A percentile compares a stretch with the other conserved stretches of the same genome.
These are phyloP conservation scores for Draba incana DNA, from an alignment of 345 rosid genomes.

Conservation along the genomic window DNA sequence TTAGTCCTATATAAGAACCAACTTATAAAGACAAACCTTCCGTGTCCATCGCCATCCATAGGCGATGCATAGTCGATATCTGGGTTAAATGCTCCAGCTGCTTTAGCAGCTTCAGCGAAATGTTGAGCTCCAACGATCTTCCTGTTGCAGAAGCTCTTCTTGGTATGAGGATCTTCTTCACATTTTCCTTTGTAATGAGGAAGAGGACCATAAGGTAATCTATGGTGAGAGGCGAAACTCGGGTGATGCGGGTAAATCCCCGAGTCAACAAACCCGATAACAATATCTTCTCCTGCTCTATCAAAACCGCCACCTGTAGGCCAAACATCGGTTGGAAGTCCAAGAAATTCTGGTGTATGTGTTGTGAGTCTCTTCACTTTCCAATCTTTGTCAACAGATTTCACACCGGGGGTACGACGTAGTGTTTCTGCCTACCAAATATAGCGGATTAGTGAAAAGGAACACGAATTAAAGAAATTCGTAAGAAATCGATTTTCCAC, in stretches of 20 bases:
- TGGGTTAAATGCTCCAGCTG: slow-evolving; percentile 92
- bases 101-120: slow-evolving; percentile 97
- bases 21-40: slow-evolving; percentile 61
- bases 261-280: slow-evolving; percentile 96
- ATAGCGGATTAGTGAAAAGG: slow-evolving; percentile 49
- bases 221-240: slow-evolving; percentile 71
- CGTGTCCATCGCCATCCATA: slow-evolving; percentile 99
- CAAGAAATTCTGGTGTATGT: slow-evolving; percentile 97
- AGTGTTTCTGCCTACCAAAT: slow-evolving; percentile 90
- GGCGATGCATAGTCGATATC: slow-evolving; percentile 89
- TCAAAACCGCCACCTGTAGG: slow-evolving; percentile 98
- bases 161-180: slow-evolving; percentile 79
- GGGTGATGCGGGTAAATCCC: slow-evolving; percentile 96
- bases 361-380: slow-evolving; percentile 95
- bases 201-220: slow-evolving; percentile 80
- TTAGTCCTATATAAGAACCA: neutral
- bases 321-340: slow-evolving; percentile 99
- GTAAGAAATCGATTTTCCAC: slow-evolving; percentile 47
- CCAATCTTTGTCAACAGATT: slow-evolving; percentile 93
- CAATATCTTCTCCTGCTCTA: slow-evolving; percentile 94
- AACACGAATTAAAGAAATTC: slow-evolving; percentile 22
- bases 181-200: slow-evolving; percentile 93
- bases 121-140: slow-evolving; percentile 98
- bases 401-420: slow-evolving; percentile 75
- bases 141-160: slow-evolving; percentile 83